A percentile compares a stretch with the other conserved stretches of the same genome.
phyloP scores from a whole-genome alignment of 148 eudicot species.

The Camellia lanceoleosa region DNA sequence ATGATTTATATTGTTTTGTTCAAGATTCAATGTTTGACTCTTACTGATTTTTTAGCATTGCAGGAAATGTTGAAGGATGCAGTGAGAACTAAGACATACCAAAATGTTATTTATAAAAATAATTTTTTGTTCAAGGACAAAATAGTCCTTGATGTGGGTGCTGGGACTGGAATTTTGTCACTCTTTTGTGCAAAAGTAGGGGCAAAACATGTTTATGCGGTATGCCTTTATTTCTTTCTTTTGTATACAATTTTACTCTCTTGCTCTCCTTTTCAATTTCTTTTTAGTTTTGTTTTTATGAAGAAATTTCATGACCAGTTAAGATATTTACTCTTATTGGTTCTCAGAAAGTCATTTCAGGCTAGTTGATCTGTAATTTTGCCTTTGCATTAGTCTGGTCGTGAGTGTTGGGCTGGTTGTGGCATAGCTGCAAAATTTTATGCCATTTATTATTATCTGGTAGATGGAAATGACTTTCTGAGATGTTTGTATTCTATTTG shows the following conservation, averaged over 20 bases:
- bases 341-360: no score
- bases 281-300: neutral
- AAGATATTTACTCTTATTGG: no score
- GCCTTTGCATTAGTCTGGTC: no score
- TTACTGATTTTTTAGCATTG: conserved; percentile 14
- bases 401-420: no score
- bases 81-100: conserved; percentile 94
- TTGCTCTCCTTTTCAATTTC: neutral
- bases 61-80: conserved; percentile 99
- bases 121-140: conserved; percentile 81
- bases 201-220: conserved; percentile 98
- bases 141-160: conserved; percentile 96
- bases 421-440: no score
- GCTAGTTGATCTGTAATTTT: no score
- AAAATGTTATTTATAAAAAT: conserved; percentile 83
- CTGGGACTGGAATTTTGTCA: conserved; percentile 96
- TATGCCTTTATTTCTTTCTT: conserved; percentile 26
- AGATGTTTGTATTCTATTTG: no score
- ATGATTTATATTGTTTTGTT: conserved; percentile 2
- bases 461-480: no score
- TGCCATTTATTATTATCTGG: no score
- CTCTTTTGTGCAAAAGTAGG: conserved; percentile 99
- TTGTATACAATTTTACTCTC: neutral
- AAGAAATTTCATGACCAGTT: neutral
- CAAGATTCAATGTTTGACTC: neutral